phyloP scores from a whole-genome alignment of 169 alveolate species.

The Plasmodium fragile region DNA sequence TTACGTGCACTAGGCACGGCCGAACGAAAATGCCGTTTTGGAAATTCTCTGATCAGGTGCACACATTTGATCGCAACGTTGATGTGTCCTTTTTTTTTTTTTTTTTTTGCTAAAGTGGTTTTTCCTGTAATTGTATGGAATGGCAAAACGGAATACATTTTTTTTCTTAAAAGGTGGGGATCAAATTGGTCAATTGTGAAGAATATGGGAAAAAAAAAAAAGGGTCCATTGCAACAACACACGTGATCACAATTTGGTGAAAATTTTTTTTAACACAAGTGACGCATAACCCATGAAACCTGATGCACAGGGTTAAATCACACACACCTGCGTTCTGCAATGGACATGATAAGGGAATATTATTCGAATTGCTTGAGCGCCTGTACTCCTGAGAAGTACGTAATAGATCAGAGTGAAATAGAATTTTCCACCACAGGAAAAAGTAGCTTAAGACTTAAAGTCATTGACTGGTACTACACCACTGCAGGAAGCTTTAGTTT shows the following conservation, averaged over 20 bases:
- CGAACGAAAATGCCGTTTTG: neutral
- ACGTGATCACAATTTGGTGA: neutral
- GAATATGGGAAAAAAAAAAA: neutral
- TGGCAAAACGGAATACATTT: neutral
- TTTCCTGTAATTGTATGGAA: neutral
- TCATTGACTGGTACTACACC: conserved; percentile 31
- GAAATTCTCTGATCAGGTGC: neutral
- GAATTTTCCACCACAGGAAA: conserved; percentile 16
- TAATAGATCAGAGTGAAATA: conserved; percentile 57
- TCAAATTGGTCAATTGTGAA: neutral
- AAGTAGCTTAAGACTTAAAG: conserved; percentile 7
- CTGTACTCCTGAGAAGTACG: conserved; percentile 59
- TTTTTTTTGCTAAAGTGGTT: neutral
- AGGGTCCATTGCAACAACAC: neutral
- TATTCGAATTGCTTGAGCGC: conserved; percentile 23
- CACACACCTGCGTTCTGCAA: neutral
- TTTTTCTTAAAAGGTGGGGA: neutral
- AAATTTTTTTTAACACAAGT: neutral
- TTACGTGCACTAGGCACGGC: neutral
- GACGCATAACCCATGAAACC: neutral
- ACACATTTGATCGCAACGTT: neutral
- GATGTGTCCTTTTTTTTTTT: neutral
- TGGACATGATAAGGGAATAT: conserved; percentile 32
- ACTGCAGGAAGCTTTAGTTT: conserved; percentile 8
- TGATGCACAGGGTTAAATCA: neutral